These are phyloP conservation scores for Coemansia sp. DNA, from an alignment of 192 early-diverging fungal species.

Conservation along the genomic window DNA sequence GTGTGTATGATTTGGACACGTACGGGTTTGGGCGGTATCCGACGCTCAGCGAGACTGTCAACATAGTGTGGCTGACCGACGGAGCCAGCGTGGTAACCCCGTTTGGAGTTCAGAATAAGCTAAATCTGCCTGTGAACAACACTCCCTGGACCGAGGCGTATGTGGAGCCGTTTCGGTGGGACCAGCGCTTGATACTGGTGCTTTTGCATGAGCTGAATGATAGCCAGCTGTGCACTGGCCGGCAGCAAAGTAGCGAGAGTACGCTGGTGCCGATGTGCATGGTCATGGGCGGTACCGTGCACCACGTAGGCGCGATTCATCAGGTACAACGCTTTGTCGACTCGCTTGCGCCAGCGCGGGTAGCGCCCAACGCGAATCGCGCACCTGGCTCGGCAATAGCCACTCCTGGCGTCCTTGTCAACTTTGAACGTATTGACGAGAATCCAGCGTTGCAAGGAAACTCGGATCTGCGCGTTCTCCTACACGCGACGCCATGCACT, in stretches of 20 bases:
- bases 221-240: slow-evolving; percentile 28
- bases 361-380: slow-evolving; percentile 12
- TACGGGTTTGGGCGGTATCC: slow-evolving; percentile 71
- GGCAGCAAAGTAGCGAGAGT: slow-evolving; percentile 49
- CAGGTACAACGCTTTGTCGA: slow-evolving; percentile 68
- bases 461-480: slow-evolving; percentile 34
- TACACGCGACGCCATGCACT: slow-evolving; percentile 34
- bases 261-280: slow-evolving; percentile 65
- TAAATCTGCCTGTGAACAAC: slow-evolving; percentile 62
- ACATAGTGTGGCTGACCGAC: slow-evolving; percentile 82
- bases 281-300: slow-evolving; percentile 65
- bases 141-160: slow-evolving; percentile 66
- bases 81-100: slow-evolving; percentile 58
- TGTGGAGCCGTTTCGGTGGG: slow-evolving; percentile 81
- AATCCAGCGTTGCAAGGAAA: slow-evolving; percentile 40
- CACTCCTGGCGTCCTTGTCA: slow-evolving; percentile 59
- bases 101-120: slow-evolving; percentile 54
- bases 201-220: slow-evolving; percentile 55
- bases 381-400: slow-evolving; percentile 21
- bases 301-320: slow-evolving; percentile 53
- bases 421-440: slow-evolving; percentile 62
- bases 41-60: slow-evolving; percentile 59
- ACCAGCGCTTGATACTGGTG: slow-evolving; percentile 70
- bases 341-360: slow-evolving; percentile 38
- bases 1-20: slow-evolving; percentile 62